Conservation (phyloP, 352 stramenopile genomes). For the Saprolegnia parasitica region DNA sequence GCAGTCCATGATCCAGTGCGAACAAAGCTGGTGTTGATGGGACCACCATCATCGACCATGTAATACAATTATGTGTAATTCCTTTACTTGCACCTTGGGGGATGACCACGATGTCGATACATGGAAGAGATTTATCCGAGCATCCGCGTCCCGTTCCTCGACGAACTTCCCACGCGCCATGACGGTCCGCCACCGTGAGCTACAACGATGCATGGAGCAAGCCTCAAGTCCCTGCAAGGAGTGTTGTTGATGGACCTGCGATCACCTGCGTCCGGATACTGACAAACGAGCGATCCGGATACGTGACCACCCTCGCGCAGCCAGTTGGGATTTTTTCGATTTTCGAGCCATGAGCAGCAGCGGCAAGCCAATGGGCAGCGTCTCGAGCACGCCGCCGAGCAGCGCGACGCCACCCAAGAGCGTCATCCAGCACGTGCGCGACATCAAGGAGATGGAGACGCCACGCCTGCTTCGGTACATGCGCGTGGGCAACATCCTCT, state of each 20-base stretch:
- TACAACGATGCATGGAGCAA: not conserved
- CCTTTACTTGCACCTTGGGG: too few relatives aligned
- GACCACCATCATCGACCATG: too few relatives aligned
- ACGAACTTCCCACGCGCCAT: too few relatives aligned
- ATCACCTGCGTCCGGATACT: not conserved
- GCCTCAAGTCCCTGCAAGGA: not conserved
- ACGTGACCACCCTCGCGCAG: not conserved
- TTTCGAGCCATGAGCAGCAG: not conserved
- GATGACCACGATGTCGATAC: too few relatives aligned
- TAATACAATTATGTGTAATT: too few relatives aligned
- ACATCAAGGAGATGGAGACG: slow-evolving; percentile 29
- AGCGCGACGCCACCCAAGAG: slow-evolving; percentile 30
- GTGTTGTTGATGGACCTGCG: not conserved
- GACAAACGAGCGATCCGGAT: not conserved
- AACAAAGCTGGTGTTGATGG: too few relatives aligned
- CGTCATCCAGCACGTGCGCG: slow-evolving; percentile 19
- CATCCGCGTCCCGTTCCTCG: too few relatives aligned
- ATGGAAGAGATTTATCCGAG: too few relatives aligned
- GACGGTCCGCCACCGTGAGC: too few relatives aligned
- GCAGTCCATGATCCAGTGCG: too few relatives aligned
- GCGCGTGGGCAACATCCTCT: slow-evolving; percentile 29
- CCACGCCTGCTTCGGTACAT: slow-evolving; percentile 26
- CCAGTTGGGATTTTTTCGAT: slow-evolving; percentile 2
- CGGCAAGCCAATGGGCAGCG: slow-evolving; percentile 27
- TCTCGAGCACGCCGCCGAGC: slow-evolving; percentile 18